Conservation (phyloP, 345 rosid genomes). For the Clarkia xantiana region DNA sequence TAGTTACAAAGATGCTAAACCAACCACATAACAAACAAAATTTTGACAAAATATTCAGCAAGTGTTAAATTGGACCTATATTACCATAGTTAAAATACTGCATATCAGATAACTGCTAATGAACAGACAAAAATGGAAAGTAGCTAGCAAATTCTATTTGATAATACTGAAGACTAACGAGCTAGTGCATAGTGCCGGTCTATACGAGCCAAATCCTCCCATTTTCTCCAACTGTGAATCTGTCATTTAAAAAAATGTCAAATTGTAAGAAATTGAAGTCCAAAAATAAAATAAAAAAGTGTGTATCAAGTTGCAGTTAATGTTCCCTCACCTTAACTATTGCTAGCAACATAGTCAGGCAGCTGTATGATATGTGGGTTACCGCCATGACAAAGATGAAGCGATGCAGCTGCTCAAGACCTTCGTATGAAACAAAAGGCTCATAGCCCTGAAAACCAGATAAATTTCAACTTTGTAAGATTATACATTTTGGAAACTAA, state of each 20-base stretch:
- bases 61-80: too few species aligned
- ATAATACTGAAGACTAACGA: constrained; percentile 27
- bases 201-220: constrained; percentile 80
- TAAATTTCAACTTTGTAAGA: constrained; percentile 1
- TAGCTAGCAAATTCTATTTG: too few species aligned
- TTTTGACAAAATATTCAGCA: neutral
- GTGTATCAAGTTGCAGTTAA: neutral
- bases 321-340: constrained; percentile 56
- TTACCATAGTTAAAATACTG: too few species aligned
- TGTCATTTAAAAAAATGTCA: constrained; percentile 6
- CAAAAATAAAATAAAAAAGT: neutral
- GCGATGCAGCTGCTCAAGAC: constrained; percentile 86
- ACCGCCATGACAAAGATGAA: constrained; percentile 97
- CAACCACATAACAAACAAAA: neutral
- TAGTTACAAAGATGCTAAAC: neutral
- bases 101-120: too few species aligned
- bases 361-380: constrained; percentile 86
- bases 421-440: constrained; percentile 87
- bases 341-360: constrained; percentile 90
- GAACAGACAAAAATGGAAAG: too few species aligned
- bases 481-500: neutral
- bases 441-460: constrained; percentile 50
- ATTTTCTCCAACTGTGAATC: constrained; percentile 88
- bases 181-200: constrained; percentile 42
- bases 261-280: too few species aligned